Evolutionary conservation across 352 stramenopile genomes (phyloP), one percentile per base, ranked within the genome.

Genomic region (Pythium rishiriense): DNA sequence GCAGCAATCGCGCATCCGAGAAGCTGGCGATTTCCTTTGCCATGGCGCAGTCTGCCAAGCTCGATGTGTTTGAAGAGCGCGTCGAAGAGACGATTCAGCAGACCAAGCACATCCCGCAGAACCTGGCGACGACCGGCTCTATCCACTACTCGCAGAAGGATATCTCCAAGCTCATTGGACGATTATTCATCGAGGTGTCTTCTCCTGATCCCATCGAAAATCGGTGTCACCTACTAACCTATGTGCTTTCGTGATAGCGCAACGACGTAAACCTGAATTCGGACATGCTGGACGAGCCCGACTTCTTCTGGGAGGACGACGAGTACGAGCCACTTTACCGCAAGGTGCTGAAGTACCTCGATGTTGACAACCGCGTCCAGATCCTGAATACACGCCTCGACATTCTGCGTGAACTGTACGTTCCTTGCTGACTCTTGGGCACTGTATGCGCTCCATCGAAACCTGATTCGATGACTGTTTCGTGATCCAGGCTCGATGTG

Each of bases 231-330:
- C n/a, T n/a, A n/a, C n/a, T n/a, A n/a, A n/a, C n/a, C n/a, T n/a
- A n/a, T n/a, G n/a, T n/a, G n/a, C n/a, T n/a, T n/a, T n/a, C n/a
- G n/a, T n/a, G 26, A n/a, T 29, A 97, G 81, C 83, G 89, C 29
- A 97, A 90, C 58, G 88, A 97, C 54, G 87, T 98, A 42, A 98
- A 98, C 60, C 66, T 98, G 25, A 96, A 98, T 62, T 97, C 87
- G 41, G 93, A 98, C 54, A 97, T 98, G 70, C 79, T 98, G 31
- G 91, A 98, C 63, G 96, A 96, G 37, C 93, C 93, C 1, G 92
- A 98, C 51, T 97, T 97, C 52, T 98, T 98, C 70, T 98, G 93
- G 94, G 91, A 98, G 66, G 83, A 97, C 45, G 89, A 98, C 65
- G 74, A 95, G 61, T 97, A 94, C 63, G 89, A 98, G 69, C 92